phyloP scores from a whole-genome alignment of 108 stramenopile species.

The Pseudonitzschia pungens region DNA sequence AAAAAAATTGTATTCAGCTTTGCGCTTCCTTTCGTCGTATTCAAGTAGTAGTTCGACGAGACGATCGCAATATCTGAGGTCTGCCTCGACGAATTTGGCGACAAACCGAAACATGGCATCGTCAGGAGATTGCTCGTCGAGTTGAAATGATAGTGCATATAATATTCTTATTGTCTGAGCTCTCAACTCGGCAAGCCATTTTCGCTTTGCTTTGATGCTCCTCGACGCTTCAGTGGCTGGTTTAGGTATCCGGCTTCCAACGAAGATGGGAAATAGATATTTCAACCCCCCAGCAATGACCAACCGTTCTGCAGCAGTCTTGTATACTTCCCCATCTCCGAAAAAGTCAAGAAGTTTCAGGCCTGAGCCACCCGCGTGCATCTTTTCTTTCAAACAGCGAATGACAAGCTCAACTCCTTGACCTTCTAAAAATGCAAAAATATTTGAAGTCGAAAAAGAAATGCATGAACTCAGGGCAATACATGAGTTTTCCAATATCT shows the following conservation, averaged over 20 bases:
- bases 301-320: constrained; percentile 61
- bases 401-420: constrained; percentile 77
- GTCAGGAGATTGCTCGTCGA: constrained; percentile 55
- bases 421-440: constrained; percentile 58
- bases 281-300: constrained; percentile 66
- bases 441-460: constrained; percentile 49
- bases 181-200: constrained; percentile 61
- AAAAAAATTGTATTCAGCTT: constrained; percentile 75
- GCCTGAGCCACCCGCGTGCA: constrained; percentile 65
- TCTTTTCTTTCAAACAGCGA: constrained; percentile 69
- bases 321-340: constrained; percentile 36
- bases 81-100: constrained; percentile 74
- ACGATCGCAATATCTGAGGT: constrained; percentile 73
- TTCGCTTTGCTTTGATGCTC: constrained; percentile 56
- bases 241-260: constrained; percentile 60
- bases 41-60: constrained; percentile 68
- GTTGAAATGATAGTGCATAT: constrained; percentile 62
- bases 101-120: constrained; percentile 67
- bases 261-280: constrained; percentile 66
- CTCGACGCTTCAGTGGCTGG: constrained; percentile 37
- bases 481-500: constrained; percentile 71
- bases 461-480: constrained; percentile 52
- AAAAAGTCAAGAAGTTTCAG: constrained; percentile 68
- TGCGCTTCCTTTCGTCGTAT: constrained; percentile 69
- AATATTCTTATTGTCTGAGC: constrained; percentile 57